Evolutionary conservation across 306 rosid genomes (phyloP).

Genomic region (Dalbergia cultrata): DNA sequence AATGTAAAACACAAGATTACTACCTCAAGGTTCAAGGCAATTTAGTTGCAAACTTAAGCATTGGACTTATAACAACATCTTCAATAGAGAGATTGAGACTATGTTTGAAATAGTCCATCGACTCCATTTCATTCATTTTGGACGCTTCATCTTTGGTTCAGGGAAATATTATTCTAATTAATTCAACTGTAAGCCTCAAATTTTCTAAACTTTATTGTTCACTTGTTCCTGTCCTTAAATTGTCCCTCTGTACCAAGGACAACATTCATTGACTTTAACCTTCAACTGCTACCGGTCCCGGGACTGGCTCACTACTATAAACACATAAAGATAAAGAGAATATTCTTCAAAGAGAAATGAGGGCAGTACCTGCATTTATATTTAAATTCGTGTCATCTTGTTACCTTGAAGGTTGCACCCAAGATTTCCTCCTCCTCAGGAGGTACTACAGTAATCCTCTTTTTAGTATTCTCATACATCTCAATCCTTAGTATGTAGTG

Average conservation of each 20-base stretch:
- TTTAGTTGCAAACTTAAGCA: neutral
- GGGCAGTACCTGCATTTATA: neutral
- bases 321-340: neutral
- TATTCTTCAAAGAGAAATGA: conserved; percentile 15
- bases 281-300: neutral
- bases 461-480: conserved; percentile 95
- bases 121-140: neutral
- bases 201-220: neutral
- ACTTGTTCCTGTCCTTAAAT: neutral
- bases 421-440: conserved; percentile 92
- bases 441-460: conserved; percentile 86
- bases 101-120: neutral
- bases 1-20: neutral
- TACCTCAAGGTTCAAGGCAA: neutral
- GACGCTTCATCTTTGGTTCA: neutral
- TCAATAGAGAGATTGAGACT: neutral
- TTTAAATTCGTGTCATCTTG: conserved; percentile 20
- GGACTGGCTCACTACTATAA: conserved; percentile 13
- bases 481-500: conserved; percentile 78
- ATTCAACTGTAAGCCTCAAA: neutral
- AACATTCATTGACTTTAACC: neutral
- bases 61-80: neutral
- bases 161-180: neutral
- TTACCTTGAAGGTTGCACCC: conserved; percentile 99
- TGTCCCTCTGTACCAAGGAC: neutral